Percentiles rank a stretch among this genome's conserved stretches.
These are phyloP conservation scores for Pleurotus salmoneostramineus DNA, from an alignment of 768 basidiomycete genomes.

Conservation along the genomic window DNA sequence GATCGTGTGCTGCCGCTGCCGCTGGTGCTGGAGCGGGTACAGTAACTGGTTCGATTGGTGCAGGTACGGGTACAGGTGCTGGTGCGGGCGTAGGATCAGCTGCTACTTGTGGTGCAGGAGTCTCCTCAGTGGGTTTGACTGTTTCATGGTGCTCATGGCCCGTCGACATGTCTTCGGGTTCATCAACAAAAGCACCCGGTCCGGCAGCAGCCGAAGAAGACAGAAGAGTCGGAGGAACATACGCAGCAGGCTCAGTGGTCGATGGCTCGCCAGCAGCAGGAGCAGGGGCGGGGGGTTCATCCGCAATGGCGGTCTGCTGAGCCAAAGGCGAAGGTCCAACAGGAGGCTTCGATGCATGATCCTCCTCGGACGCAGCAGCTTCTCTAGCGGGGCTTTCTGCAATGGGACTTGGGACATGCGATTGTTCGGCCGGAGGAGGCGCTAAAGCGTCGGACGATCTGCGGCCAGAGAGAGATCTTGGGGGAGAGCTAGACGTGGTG, in stretches of 20 bases:
- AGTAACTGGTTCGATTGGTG: background rate
- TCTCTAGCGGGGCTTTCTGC: conserved; percentile 66
- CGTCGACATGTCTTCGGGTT: conserved; percentile 32
- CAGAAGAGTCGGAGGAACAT: conserved; percentile 32
- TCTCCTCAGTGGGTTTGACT: conserved; percentile 3
- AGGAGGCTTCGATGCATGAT: conserved; percentile 21
- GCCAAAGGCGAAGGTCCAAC: conserved; percentile 40
- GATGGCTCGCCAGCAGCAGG: background rate
- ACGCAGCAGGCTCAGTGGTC: conserved; percentile 17
- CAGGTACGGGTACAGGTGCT: background rate
- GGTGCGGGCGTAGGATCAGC: conserved; percentile 3
- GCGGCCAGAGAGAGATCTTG: conserved; percentile 4
- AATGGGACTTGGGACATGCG: conserved; percentile 55
- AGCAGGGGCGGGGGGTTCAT: background rate
- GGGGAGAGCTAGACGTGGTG: conserved; percentile 21
- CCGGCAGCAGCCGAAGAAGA: conserved; percentile 35
- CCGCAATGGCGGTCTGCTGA: conserved; percentile 20
- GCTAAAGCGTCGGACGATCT: conserved; percentile 17
- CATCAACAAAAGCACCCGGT: conserved; percentile 50
- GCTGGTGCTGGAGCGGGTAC: conserved; percentile 2
- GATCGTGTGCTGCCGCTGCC: conserved; percentile 6
- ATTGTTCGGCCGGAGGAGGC: conserved; percentile 15
- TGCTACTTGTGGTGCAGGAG: conserved; percentile 1
- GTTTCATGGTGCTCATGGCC: conserved; percentile 6
- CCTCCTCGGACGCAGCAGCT: conserved; percentile 33